Evolutionary conservation across 805 yeast species (phyloP).

Genomic region (Middelhovenomyces tepae): DNA sequence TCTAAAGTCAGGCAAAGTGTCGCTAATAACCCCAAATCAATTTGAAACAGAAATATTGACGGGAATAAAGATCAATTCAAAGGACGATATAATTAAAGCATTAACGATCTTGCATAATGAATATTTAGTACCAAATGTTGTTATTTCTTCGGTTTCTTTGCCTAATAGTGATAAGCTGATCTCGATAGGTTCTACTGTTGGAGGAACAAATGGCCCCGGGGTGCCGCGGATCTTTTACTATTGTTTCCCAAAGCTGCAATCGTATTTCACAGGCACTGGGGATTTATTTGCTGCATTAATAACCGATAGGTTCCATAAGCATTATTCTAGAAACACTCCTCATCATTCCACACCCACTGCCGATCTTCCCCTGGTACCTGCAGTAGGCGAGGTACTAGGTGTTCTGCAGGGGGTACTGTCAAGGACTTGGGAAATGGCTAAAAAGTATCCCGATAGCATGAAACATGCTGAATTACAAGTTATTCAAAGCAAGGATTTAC

Average conservation of each 20-base stretch:
- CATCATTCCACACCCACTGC: too few species aligned
- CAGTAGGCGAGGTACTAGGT: constrained; percentile 32
- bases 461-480: too few species aligned
- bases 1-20: constrained; percentile 41
- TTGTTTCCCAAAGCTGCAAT: constrained; percentile 51
- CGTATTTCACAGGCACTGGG: constrained; percentile 93
- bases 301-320: constrained; percentile 58
- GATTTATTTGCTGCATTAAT: constrained; percentile 79
- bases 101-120: constrained; percentile 39
- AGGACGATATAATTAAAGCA: constrained; percentile 37
- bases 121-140: constrained; percentile 49
- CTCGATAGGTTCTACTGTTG: constrained; percentile 38
- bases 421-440: constrained; percentile 20
- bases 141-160: constrained; percentile 48
- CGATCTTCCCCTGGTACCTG: constrained; percentile 24
- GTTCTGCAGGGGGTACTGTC: constrained; percentile 40
- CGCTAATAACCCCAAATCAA: constrained; percentile 82
- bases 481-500: too few species aligned
- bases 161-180: constrained; percentile 24
- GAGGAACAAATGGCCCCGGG: constrained; percentile 6
- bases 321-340: too few species aligned
- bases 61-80: constrained; percentile 37
- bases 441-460: too few species aligned
- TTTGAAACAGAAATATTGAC: constrained; percentile 74
- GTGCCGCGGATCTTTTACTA: constrained; percentile 21